phyloP scores from a whole-genome alignment of 108 stramenopile genomes.

The Nitzschia inconspicua region DNA sequence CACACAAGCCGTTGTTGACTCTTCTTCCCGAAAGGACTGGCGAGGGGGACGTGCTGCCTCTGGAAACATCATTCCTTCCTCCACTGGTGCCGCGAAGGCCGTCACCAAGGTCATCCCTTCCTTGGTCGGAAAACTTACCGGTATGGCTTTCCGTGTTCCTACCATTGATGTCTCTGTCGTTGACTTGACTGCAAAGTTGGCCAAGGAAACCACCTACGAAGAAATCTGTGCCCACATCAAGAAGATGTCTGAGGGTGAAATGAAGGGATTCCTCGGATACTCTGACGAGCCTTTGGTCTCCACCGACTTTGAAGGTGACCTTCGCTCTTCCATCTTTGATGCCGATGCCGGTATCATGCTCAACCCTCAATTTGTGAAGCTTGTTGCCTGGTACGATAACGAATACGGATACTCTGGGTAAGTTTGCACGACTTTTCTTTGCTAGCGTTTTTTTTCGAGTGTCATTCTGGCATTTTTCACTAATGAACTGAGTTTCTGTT shows the following conservation, averaged over 20 bases:
- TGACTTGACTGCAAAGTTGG: constrained; percentile 89
- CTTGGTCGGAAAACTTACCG: constrained; percentile 98
- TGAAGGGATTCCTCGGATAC: constrained; percentile 99
- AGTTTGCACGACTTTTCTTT: no score
- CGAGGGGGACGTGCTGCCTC: constrained; percentile 99
- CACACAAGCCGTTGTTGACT: constrained; percentile 99
- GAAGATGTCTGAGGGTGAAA: constrained; percentile 85
- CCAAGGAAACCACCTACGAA: constrained; percentile 94
- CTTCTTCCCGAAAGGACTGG: constrained; percentile 99
- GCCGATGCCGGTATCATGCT: constrained; percentile 98
- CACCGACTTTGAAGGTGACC: constrained; percentile 94
- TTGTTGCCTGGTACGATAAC: constrained; percentile 97
- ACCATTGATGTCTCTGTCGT: constrained; percentile 99
- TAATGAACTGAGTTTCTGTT: no score
- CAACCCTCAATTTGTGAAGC: constrained; percentile 94
- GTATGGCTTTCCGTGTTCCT: constrained; percentile 99
- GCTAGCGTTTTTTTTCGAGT: no score
- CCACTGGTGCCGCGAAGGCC: constrained; percentile 99
- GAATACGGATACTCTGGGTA: constrained; percentile 95
- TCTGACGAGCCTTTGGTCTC: constrained; percentile 96
- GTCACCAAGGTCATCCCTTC: constrained; percentile 99
- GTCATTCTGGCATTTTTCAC: no score
- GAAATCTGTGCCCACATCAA: constrained; percentile 96
- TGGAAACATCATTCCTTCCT: constrained; percentile 99
- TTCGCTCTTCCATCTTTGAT: constrained; percentile 98